phyloP scores from a whole-genome alignment of 2,329 filamentous ascomycete species.

The Diaporthe caulivora region DNA sequence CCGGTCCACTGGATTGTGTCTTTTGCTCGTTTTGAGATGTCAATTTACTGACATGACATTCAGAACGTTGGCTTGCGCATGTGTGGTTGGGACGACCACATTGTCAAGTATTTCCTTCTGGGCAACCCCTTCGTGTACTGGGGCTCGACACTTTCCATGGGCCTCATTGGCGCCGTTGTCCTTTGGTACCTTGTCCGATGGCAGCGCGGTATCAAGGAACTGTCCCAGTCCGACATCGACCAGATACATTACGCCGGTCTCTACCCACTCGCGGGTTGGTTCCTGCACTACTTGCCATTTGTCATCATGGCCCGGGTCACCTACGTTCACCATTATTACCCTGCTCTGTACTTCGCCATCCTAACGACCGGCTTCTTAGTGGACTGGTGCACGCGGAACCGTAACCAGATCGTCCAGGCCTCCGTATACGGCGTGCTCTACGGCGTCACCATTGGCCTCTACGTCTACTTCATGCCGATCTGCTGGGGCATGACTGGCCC shows the following conservation, averaged over 20 bases:
- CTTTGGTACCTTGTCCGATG: slow-evolving; percentile 91
- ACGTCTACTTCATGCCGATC: slow-evolving; percentile 91
- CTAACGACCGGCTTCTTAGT: slow-evolving; percentile 87
- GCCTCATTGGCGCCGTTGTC: slow-evolving; percentile 77
- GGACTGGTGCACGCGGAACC: slow-evolving; percentile 82
- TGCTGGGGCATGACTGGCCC: slow-evolving; percentile 95
- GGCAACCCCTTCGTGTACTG: slow-evolving; percentile 98
- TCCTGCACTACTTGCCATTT: slow-evolving; percentile 96
- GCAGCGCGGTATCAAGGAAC: slow-evolving; percentile 93
- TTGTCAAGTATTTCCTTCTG: slow-evolving; percentile 98
- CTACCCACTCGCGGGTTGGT: slow-evolving; percentile 94
- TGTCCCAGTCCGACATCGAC: slow-evolving; percentile 84
- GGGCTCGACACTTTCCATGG: slow-evolving; percentile 86
- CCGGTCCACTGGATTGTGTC: neutral
- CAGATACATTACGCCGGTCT: slow-evolving; percentile 94
- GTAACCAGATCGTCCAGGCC: slow-evolving; percentile 74
- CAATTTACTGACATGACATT: slow-evolving; percentile 3
- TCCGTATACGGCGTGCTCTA: slow-evolving; percentile 82
- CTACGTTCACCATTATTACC: slow-evolving; percentile 99
- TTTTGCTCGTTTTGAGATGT: neutral
- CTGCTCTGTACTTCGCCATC: slow-evolving; percentile 97
- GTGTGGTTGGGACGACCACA: slow-evolving; percentile 97
- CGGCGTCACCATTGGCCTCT: slow-evolving; percentile 80
- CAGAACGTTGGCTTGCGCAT: slow-evolving; percentile 91
- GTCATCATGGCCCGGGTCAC: slow-evolving; percentile 98